A percentile compares a stretch with the other conserved stretches of the same genome.
phyloP scores from a whole-genome alignment of 352 stramenopile species.

The Phytopythium ostracodes region DNA sequence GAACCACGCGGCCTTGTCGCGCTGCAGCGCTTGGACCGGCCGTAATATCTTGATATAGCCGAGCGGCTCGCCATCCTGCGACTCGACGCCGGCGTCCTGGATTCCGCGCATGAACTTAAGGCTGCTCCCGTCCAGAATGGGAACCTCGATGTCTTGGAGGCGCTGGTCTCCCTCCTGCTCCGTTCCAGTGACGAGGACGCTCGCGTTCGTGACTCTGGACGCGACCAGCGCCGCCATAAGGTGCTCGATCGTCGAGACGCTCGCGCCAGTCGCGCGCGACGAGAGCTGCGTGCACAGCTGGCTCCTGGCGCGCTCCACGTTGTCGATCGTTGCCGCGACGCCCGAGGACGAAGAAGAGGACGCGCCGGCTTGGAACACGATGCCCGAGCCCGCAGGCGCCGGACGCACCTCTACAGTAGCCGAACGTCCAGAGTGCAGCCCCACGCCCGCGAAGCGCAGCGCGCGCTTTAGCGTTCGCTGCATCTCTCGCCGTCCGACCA shows the following conservation, averaged over 20 bases:
- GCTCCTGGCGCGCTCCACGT: constrained; percentile 36
- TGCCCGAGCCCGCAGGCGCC: constrained; percentile 20
- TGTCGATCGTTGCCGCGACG: constrained; percentile 25
- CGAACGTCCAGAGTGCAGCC: constrained; percentile 45
- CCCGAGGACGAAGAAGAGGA: neutral
- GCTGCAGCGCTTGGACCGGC: constrained; percentile 53
- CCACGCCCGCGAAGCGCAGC: constrained; percentile 50
- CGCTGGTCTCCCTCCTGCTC: neutral
- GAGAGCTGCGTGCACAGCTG: constrained; percentile 59
- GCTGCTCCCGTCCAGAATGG: constrained; percentile 67
- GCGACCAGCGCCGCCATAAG: constrained; percentile 60
- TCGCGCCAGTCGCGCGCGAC: constrained; percentile 4
- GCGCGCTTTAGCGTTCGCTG: constrained; percentile 48
- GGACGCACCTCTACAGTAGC: constrained; percentile 32
- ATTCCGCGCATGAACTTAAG: constrained; percentile 38
- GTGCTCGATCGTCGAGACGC: constrained; percentile 59
- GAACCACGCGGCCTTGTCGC: constrained; percentile 68
- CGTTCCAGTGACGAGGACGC: constrained; percentile 17
- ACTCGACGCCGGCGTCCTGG: constrained; percentile 25
- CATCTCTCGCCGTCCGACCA: constrained; percentile 9
- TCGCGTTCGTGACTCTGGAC: constrained; percentile 36
- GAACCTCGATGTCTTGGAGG: constrained; percentile 30
- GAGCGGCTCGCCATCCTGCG: constrained; percentile 15
- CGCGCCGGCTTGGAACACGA: constrained; percentile 27
- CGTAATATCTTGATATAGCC: constrained; percentile 33